phyloP scores from a whole-genome alignment of 495 filamentous ascomycete species.

The Xylaria intraflava region DNA sequence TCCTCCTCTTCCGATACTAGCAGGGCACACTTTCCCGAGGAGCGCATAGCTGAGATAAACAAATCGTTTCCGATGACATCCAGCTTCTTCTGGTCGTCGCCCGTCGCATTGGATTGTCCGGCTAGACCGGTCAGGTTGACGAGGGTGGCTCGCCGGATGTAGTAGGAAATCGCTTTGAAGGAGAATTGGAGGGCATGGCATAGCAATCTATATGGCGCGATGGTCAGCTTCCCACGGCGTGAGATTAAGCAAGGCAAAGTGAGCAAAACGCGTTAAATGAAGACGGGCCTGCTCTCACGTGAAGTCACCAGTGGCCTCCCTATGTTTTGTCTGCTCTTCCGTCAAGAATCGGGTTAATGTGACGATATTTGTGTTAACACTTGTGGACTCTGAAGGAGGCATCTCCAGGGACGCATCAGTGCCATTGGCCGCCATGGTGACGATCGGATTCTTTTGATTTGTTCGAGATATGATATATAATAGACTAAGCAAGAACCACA shows the following conservation, averaged over 20 bases:
- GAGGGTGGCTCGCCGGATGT: slow-evolving; percentile 94
- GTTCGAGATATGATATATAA: neutral
- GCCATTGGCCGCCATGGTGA: slow-evolving; percentile 30
- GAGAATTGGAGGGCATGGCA: slow-evolving; percentile 98
- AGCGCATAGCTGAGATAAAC: slow-evolving; percentile 90
- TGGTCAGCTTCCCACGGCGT: neutral
- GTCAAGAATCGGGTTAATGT: slow-evolving; percentile 93
- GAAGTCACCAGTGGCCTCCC: slow-evolving; percentile 95
- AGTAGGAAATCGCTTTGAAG: slow-evolving; percentile 99
- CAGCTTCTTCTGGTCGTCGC: slow-evolving; percentile 98
- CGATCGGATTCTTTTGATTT: neutral
- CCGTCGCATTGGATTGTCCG: slow-evolving; percentile 89
- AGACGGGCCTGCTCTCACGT: slow-evolving; percentile 54
- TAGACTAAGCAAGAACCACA: neutral
- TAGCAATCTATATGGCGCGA: slow-evolving; percentile 55
- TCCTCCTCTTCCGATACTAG: slow-evolving; percentile 97
- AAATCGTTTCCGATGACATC: slow-evolving; percentile 98
- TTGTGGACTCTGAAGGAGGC: slow-evolving; percentile 50
- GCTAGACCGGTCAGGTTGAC: slow-evolving; percentile 95
- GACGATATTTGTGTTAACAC: slow-evolving; percentile 91
- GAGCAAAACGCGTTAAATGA: neutral
- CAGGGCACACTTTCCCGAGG: slow-evolving; percentile 79
- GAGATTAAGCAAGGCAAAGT: neutral
- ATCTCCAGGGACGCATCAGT: slow-evolving; percentile 14
- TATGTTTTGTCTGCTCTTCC: slow-evolving; percentile 88